A percentile compares a stretch with the other conserved stretches of the same genome.
Evolutionary conservation across 768 basidiomycete species (phyloP).

Genomic region (Filobasidium wieringae): DNA sequence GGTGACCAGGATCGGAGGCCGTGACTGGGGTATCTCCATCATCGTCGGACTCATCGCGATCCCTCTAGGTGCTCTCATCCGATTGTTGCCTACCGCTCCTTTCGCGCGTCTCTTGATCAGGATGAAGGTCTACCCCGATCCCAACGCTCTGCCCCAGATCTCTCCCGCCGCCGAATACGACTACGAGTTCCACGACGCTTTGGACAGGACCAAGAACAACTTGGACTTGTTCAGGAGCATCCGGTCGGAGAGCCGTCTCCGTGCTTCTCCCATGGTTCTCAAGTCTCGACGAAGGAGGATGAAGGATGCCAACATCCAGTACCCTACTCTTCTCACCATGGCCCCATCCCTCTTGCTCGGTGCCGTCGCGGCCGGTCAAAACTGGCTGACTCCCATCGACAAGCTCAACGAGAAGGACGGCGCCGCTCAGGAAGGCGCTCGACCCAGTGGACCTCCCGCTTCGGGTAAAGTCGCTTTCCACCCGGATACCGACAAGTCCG

Average conservation of each 20-base stretch:
- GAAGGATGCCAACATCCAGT: slow-evolving; percentile 36
- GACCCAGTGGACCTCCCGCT: slow-evolving; percentile 23
- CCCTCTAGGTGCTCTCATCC: slow-evolving; percentile 71
- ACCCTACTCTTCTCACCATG: slow-evolving; percentile 60
- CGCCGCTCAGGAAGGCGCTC: slow-evolving; percentile 43
- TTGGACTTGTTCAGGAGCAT: slow-evolving; percentile 67
- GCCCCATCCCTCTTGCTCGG: slow-evolving; percentile 62
- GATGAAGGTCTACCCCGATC: slow-evolving; percentile 52
- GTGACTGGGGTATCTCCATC: slow-evolving; percentile 87
- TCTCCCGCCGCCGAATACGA: slow-evolving; percentile 48
- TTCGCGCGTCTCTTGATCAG: slow-evolving; percentile 54
- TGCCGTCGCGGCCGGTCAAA: slow-evolving; percentile 47
- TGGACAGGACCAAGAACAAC: slow-evolving; percentile 74
- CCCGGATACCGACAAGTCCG: slow-evolving; percentile 64
- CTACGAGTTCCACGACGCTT: slow-evolving; percentile 49
- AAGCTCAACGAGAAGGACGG: slow-evolving; percentile 52
- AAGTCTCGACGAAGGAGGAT: slow-evolving; percentile 57
- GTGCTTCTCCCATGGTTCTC: slow-evolving; percentile 67
- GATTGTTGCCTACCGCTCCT: slow-evolving; percentile 66
- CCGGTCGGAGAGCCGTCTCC: slow-evolving; percentile 42
- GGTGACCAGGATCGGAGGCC: slow-evolving; percentile 62
- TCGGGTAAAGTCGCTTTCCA: slow-evolving; percentile 66
- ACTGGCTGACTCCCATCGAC: slow-evolving; percentile 33
- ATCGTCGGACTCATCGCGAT: slow-evolving; percentile 76
- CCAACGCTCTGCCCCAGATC: slow-evolving; percentile 53